These are phyloP conservation scores for Colletotrichum viniferum DNA, from an alignment of 2,329 filamentous ascomycete species.

Conservation along the genomic window DNA sequence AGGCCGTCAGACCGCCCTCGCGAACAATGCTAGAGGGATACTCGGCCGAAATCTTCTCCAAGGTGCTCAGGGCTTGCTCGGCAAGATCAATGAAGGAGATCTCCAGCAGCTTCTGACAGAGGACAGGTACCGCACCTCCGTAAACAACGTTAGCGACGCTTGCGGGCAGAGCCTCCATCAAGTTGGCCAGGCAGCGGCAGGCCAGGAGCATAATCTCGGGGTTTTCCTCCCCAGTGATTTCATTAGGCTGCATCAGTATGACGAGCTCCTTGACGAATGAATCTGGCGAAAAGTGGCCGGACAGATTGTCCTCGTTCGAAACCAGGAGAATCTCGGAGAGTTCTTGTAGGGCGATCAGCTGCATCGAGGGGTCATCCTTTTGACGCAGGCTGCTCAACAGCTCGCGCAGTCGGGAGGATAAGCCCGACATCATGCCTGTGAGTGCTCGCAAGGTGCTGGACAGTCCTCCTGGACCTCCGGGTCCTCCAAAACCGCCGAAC, in stretches of 20 bases:
- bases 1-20: conserved; percentile 94
- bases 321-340: conserved; percentile 92
- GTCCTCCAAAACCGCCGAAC: conserved; percentile 71
- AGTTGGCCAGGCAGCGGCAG: conserved; percentile 91
- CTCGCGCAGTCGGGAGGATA: conserved; percentile 79
- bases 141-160: conserved; percentile 97
- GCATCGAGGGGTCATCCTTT: conserved; percentile 84
- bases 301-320: conserved; percentile 94
- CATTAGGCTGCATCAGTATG: conserved; percentile 86
- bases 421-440: conserved; percentile 89
- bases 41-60: conserved; percentile 97
- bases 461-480: conserved; percentile 66
- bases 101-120: conserved; percentile 94
- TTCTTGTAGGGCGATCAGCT: conserved; percentile 91
- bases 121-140: conserved; percentile 90
- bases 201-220: conserved; percentile 97
- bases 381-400: conserved; percentile 77
- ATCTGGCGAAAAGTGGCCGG: conserved; percentile 93
- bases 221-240: conserved; percentile 83
- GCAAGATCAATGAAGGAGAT: conserved; percentile 98
- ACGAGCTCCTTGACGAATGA: conserved; percentile 96
- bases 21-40: conserved; percentile 95
- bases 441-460: conserved; percentile 84
- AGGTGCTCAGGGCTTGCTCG: conserved; percentile 93
- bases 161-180: conserved; percentile 95